These are phyloP conservation scores for Kurtzmaniella quercitrusa DNA, from an alignment of 1,139 yeast species.

Conservation along the genomic window DNA sequence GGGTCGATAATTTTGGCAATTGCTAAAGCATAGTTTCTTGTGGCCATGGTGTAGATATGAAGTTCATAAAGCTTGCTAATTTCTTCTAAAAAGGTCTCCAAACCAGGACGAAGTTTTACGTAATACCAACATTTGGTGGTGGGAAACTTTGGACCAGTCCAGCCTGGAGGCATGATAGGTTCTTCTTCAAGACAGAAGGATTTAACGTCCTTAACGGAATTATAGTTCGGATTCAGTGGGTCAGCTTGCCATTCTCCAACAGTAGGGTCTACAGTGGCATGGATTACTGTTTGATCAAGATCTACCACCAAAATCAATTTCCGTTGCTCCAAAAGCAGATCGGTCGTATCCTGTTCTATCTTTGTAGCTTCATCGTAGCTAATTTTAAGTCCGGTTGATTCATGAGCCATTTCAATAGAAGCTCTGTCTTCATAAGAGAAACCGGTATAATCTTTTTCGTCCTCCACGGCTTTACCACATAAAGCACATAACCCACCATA, in stretches of 20 bases:
- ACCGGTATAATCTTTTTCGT: slow-evolving; percentile 75
- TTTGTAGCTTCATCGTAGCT: slow-evolving; percentile 83
- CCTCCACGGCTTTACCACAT: slow-evolving; percentile 85
- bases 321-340: slow-evolving; percentile 54
- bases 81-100: slow-evolving; percentile 62
- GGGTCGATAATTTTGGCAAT: slow-evolving; percentile 94
- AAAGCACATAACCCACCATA: slow-evolving; percentile 94
- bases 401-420: slow-evolving; percentile 86
- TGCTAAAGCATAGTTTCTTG: slow-evolving; percentile 86
- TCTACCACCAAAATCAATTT: slow-evolving; percentile 91
- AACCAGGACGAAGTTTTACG: slow-evolving; percentile 88
- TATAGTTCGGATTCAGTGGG: slow-evolving; percentile 78
- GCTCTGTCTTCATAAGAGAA: slow-evolving; percentile 73
- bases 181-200: slow-evolving; percentile 78
- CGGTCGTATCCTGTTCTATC: slow-evolving; percentile 67
- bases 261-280: slow-evolving; percentile 96
- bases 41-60: slow-evolving; percentile 99
- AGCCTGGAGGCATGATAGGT: slow-evolving; percentile 53
- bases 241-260: slow-evolving; percentile 96
- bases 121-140: slow-evolving; percentile 77
- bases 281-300: slow-evolving; percentile 95
- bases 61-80: slow-evolving; percentile 72
- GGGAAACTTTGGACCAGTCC: slow-evolving; percentile 55
- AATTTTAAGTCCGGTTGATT: slow-evolving; percentile 79
- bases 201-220: slow-evolving; percentile 76